These are phyloP conservation scores for Maudiozyma bulderi DNA, from an alignment of 805 yeast species.

Conservation along the genomic window DNA sequence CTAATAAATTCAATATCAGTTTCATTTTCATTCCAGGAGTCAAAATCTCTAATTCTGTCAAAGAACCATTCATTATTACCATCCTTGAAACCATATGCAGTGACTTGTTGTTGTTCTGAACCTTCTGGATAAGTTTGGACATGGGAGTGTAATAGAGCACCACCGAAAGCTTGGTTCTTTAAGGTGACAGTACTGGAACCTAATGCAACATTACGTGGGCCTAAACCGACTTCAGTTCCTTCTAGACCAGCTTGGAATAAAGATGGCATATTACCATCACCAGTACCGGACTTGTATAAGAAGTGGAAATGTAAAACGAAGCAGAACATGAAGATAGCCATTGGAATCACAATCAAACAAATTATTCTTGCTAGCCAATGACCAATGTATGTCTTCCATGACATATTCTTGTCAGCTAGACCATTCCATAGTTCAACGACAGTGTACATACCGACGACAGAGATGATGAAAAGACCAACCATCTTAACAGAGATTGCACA, in stretches of 20 bases:
- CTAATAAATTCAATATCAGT: constrained; percentile 32
- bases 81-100: constrained; percentile 87
- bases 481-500: constrained; percentile 88
- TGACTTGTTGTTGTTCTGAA: constrained; percentile 86
- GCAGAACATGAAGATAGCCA: constrained; percentile 48
- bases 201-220: constrained; percentile 63
- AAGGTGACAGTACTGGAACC: constrained; percentile 42
- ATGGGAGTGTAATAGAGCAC: constrained; percentile 81
- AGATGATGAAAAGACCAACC: constrained; percentile 90
- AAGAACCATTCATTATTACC: constrained; percentile 74
- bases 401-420: constrained; percentile 57
- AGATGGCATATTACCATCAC: constrained; percentile 71
- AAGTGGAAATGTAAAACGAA: constrained; percentile 72
- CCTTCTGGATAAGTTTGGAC: constrained; percentile 81
- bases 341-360: constrained; percentile 57
- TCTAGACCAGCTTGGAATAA: constrained; percentile 69
- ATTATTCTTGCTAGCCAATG: constrained; percentile 63
- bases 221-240: constrained; percentile 53
- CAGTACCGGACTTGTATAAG: constrained; percentile 68
- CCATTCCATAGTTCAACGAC: constrained; percentile 78
- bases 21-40: constrained; percentile 23
- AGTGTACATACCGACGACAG: constrained; percentile 84
- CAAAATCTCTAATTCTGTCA: constrained; percentile 44
- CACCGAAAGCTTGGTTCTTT: constrained; percentile 63
- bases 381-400: constrained; percentile 39